Conservation (phyloP, 2,329 filamentous ascomycete species). For the Lecanosticta acicola region DNA sequence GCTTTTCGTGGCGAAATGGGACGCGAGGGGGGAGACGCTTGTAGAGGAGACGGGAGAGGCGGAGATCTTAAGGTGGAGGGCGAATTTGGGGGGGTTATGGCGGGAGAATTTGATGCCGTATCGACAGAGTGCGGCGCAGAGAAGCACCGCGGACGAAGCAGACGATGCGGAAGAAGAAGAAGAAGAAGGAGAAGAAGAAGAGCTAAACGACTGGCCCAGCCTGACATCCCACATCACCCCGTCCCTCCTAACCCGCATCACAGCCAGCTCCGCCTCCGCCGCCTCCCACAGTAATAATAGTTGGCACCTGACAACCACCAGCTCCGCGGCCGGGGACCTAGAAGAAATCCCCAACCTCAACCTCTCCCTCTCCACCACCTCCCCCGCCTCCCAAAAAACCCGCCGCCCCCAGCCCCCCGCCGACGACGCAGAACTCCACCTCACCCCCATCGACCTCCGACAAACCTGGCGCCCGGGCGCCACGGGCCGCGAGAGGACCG, state of each 20-base stretch:
- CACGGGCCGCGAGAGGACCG: slow-evolving; percentile 56
- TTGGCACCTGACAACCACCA: slow-evolving; percentile 55
- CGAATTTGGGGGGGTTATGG: slow-evolving; percentile 54
- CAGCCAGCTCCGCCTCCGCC: slow-evolving; percentile 35
- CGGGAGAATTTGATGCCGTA: slow-evolving; percentile 47
- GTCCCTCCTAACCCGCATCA: slow-evolving; percentile 46
- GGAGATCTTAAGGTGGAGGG: slow-evolving; percentile 46
- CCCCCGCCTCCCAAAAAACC: slow-evolving; percentile 21
- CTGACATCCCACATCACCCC: slow-evolving; percentile 48
- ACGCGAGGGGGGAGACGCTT: slow-evolving; percentile 42
- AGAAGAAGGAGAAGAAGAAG: slow-evolving; percentile 29
- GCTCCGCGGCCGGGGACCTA: slow-evolving; percentile 50
- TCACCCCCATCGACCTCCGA: slow-evolving; percentile 56
- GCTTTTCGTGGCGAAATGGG: slow-evolving; percentile 55
- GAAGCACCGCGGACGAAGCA: slow-evolving; percentile 23
- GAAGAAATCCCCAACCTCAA: slow-evolving; percentile 57
- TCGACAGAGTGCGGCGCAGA: slow-evolving; percentile 35
- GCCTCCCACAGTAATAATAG: slow-evolving; percentile 32
- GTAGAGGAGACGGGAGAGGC: slow-evolving; percentile 38
- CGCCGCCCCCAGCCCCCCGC: slow-evolving; percentile 53
- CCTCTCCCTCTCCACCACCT: slow-evolving; percentile 24
- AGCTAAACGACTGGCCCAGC: slow-evolving; percentile 48
- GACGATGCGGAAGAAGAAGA: slow-evolving; percentile 23
- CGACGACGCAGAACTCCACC: slow-evolving; percentile 48
- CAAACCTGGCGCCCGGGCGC: slow-evolving; percentile 58